Evolutionary conservation across 768 basidiomycete genomes (phyloP).

Genomic region (Serendipita sp.): DNA sequence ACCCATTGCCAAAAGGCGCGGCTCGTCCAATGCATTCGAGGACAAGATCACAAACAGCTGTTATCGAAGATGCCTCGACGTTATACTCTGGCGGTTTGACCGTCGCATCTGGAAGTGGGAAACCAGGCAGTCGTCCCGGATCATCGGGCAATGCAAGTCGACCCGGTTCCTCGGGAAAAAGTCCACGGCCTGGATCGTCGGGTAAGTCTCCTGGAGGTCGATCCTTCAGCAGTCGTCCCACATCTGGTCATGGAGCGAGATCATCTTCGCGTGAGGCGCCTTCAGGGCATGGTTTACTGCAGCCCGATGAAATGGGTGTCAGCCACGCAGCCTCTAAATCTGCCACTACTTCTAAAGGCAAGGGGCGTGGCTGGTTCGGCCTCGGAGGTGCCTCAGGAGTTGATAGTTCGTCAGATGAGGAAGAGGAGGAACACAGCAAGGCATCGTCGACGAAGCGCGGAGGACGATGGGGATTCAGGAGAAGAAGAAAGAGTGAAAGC

Average conservation of each 20-base stretch:
- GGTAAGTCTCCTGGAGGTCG: neutral
- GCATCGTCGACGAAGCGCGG: neutral
- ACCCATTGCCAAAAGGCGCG: neutral
- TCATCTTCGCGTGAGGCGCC: neutral
- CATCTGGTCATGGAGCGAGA: neutral
- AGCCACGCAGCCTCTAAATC: neutral
- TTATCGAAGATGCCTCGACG: conserved; percentile 49
- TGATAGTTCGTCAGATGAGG: conserved; percentile 4
- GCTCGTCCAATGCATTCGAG: conserved; percentile 31
- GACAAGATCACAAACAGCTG: conserved; percentile 69
- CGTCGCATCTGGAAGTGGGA: neutral
- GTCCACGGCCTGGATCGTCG: neutral
- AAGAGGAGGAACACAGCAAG: neutral
- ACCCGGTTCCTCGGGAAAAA: neutral
- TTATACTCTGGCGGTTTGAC: neutral
- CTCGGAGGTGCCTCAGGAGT: neutral
- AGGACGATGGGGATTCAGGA: neutral
- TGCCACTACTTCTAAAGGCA: neutral
- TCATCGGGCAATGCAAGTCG: conserved; percentile 3
- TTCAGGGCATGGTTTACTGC: neutral
- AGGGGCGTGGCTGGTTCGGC: neutral
- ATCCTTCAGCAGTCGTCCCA: neutral
- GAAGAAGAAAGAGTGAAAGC: conserved; percentile 6
- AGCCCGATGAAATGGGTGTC: neutral
- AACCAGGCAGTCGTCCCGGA: neutral